Conservation (phyloP, 73 alveolate species). For the Paramecium tetraurelia region DNA sequence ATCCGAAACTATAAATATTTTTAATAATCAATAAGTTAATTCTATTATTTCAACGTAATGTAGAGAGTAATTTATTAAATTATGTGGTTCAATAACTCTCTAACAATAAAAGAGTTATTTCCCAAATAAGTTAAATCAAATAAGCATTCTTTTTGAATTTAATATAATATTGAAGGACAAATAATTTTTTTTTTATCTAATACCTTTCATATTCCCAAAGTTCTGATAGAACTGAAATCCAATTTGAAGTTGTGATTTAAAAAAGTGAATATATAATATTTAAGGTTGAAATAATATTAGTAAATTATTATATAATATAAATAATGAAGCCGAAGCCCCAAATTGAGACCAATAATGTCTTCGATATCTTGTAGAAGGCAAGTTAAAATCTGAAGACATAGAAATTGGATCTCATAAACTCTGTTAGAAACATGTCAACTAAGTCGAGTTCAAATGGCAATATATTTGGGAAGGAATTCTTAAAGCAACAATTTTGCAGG, state of each 20-base stretch:
- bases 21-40: too few relatives aligned
- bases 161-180: too few relatives aligned
- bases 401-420: constrained; percentile 9
- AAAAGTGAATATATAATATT: neutral
- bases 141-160: too few relatives aligned
- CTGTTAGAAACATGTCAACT: neutral
- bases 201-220: neutral
- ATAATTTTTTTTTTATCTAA: too few relatives aligned
- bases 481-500: neutral
- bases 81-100: too few relatives aligned
- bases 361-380: neutral
- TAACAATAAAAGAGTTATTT: too few relatives aligned
- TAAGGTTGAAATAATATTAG: neutral
- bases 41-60: too few relatives aligned
- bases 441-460: neutral
- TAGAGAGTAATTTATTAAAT: too few relatives aligned
- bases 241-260: neutral
- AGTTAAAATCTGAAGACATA: neutral
- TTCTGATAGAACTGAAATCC: too few relatives aligned
- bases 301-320: neutral
- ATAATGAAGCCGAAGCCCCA: neutral
- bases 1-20: too few relatives aligned
- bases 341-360: constrained; percentile 3
- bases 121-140: too few relatives aligned
- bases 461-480: constrained; percentile 1